Base-by-base conservation (phyloP, 2,329 filamentous ascomycete species). In the Lecanicillium sp. region DNA sequence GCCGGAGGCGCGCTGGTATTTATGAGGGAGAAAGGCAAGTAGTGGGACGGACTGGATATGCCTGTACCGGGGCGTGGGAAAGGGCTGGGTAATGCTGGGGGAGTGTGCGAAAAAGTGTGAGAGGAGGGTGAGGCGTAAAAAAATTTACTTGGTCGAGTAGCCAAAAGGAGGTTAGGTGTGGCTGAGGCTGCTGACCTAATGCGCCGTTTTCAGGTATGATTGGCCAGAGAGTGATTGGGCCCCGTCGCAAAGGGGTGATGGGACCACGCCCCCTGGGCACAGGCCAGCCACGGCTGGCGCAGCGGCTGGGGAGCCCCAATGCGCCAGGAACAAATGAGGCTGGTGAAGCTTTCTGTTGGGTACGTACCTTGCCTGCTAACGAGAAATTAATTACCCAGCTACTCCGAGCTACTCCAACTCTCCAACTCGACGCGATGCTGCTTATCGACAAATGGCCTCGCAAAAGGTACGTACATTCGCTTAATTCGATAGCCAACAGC, bases 1-100 rank as follows among this genome's bases (percentile, higher is more conserved):
- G 65, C 64, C 60, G 67, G 67, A 67, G 66, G 67, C 66, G 67
- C 66, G 58, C 62, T 67, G 64, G 63, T 69, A 70, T 69, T 70
- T 70, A 70, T 70, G 67, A 69, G 66, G 61, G 65, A 65, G 58
- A 60, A 61, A 61, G 57, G 52, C 57, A 62, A 63, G 57, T 54
- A 59, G 60, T 58, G 60, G 55, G 57, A 59, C 60, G 57, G 58
- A 55, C 59, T 60, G 56, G 59, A 64, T 59, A 62, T 69, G 63
- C 58, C 48, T 57, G 56, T 69, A 69, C 56, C 66, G 66, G 66
- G 65, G 66, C 55, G 44, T 33, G 41, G 55, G 54, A 29, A 60
- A 59, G 54, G 59, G 58, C 57, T 56, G 56, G n/a, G 44, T 32
- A 41, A 29, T 41, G 38, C 38, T 48, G 38, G 58, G 37, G 45